Conservation (phyloP, 495 filamentous ascomycete genomes). For the Terfezia claveryi region DNA sequence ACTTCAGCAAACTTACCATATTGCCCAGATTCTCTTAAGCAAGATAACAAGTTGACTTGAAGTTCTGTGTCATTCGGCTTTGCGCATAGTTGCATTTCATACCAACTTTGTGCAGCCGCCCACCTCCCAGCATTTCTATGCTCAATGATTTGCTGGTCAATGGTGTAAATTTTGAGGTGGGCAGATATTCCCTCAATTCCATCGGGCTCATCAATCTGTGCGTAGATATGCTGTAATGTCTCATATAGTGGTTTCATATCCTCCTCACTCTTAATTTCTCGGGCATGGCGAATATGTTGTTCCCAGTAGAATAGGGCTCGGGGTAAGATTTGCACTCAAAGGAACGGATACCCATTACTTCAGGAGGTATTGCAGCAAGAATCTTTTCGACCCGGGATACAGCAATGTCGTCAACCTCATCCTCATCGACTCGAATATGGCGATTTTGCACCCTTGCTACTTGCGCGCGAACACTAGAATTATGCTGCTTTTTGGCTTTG, state of each 20-base stretch:
- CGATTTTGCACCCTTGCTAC: slow-evolving; percentile 21
- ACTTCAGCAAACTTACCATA: slow-evolving; percentile 36
- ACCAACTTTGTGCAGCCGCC: slow-evolving; percentile 97
- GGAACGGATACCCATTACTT: slow-evolving; percentile 63
- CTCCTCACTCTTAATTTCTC: slow-evolving; percentile 21
- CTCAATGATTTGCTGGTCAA: slow-evolving; percentile 79
- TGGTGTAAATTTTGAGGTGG: slow-evolving; percentile 53
- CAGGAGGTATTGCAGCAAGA: slow-evolving; percentile 53
- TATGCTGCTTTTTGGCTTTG: slow-evolving; percentile 51
- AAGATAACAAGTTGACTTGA: slow-evolving; percentile 66
- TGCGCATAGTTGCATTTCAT: slow-evolving; percentile 64
- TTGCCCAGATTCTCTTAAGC: slow-evolving; percentile 79
- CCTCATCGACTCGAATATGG: slow-evolving; percentile 19
- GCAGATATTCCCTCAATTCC: slow-evolving; percentile 86
- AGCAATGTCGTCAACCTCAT: slow-evolving; percentile 20
- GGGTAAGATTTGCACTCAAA: slow-evolving; percentile 77
- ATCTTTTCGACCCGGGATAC: slow-evolving; percentile 36
- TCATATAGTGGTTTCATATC: slow-evolving; percentile 42
- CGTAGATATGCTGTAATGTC: slow-evolving; percentile 76
- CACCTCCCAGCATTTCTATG: slow-evolving; percentile 86
- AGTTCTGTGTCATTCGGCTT: slow-evolving; percentile 52
- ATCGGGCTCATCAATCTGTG: slow-evolving; percentile 91
- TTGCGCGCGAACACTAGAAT: slow-evolving; percentile 19
- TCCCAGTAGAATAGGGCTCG: slow-evolving; percentile 87
- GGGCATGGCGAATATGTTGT: slow-evolving; percentile 50